Conservation (phyloP, 1,284 basidiomycete genomes). For the Tilletia caries region DNA sequence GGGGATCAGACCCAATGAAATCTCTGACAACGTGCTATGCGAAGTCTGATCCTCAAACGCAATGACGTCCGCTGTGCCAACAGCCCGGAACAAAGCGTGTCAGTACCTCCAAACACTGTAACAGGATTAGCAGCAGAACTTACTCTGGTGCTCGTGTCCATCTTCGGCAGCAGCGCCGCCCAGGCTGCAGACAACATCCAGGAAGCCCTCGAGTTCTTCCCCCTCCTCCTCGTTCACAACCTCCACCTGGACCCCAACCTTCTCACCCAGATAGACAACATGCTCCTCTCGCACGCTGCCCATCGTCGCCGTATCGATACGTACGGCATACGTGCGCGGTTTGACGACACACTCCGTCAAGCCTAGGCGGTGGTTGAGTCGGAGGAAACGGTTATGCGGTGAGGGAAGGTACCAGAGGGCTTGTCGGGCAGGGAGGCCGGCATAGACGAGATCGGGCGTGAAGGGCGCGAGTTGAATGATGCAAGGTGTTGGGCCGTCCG, state of each 20-base stretch:
- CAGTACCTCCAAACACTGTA: no score
- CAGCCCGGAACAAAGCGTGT: no score
- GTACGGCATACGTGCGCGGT: neutral
- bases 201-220: neutral
- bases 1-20: neutral
- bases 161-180: neutral
- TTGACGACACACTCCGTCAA: conserved; percentile 8
- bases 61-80: neutral
- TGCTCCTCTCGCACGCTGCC: neutral
- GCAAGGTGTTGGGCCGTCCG: neutral
- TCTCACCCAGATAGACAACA: neutral
- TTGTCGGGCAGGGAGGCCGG: conserved; percentile 6
- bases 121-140: neutral
- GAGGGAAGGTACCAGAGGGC: neutral
- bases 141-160: neutral
- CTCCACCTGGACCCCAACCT: neutral
- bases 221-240: neutral
- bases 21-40: neutral
- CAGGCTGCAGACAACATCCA: neutral
- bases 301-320: neutral
- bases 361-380: neutral
- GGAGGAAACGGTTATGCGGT: neutral
- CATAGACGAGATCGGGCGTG: conserved; percentile 2
- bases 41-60: neutral
- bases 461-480: conserved; percentile 3